Evolutionary conservation across 257 asterid species (phyloP).

Genomic region (Ligustrum vulgare): DNA sequence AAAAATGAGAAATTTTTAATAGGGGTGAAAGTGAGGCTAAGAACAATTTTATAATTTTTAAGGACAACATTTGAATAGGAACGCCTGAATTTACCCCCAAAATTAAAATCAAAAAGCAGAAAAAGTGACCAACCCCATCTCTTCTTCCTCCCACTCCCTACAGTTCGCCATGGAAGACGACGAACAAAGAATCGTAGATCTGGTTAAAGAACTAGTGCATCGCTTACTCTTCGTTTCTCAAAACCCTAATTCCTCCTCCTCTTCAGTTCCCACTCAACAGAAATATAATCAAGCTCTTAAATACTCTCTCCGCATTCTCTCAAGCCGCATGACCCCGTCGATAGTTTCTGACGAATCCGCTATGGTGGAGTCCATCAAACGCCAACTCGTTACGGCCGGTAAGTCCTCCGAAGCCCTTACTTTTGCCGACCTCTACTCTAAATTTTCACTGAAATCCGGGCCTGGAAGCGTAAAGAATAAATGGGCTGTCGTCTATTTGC

Average conservation of each 20-base stretch:
- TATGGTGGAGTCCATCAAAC: conserved; percentile 89
- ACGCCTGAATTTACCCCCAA: too few species aligned
- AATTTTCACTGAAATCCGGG: conserved; percentile 65
- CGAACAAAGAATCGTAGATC: conserved; percentile 57
- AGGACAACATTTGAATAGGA: too few species aligned
- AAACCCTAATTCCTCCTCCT: conserved; percentile 47
- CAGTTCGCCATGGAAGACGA: neutral
- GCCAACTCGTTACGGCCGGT: conserved; percentile 88
- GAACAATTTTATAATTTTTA: too few species aligned
- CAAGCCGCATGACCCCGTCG: conserved; percentile 89
- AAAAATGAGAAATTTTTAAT: too few species aligned
- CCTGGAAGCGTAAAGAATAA: conserved; percentile 79
- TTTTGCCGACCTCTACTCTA: conserved; percentile 73
- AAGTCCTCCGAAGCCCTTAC: conserved; percentile 94
- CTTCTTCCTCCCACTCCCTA: neutral
- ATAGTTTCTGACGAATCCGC: conserved; percentile 69
- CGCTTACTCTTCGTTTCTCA: conserved; percentile 52
- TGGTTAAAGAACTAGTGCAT: conserved; percentile 86
- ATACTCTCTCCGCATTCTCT: conserved; percentile 83
- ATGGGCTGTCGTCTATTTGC: conserved; percentile 94
- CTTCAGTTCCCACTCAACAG: conserved; percentile 26
- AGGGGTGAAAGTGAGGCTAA: too few species aligned
- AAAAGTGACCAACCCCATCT: neutral
- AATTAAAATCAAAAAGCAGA: neutral
- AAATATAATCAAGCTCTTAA: conserved; percentile 67